Conservation (phyloP, 352 stramenopile species). For the Globisporangium emineosum region DNA sequence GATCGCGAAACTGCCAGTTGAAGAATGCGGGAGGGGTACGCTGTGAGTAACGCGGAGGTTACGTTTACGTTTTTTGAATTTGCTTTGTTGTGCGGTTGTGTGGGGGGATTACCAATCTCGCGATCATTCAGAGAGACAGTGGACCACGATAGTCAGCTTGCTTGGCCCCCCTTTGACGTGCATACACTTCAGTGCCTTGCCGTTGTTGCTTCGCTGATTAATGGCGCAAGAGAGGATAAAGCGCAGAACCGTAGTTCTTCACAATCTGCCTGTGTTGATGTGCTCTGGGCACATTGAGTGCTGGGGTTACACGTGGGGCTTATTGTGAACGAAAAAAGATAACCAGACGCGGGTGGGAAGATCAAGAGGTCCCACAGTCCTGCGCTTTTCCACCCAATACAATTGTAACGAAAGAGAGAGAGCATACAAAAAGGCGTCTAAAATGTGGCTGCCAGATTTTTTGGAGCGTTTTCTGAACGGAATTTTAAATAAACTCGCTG, state of each 20-base stretch:
- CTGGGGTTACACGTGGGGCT: neutral
- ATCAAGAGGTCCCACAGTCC: neutral
- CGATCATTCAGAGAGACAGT: neutral
- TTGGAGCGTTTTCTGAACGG: neutral
- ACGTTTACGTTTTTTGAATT: neutral
- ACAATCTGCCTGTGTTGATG: neutral
- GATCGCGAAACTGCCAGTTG: conserved; percentile 2
- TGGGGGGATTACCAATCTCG: neutral
- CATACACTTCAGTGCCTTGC: neutral
- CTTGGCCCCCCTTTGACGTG: neutral
- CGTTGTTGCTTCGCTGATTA: neutral
- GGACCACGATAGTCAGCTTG: neutral
- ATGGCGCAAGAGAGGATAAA: neutral
- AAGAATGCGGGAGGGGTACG: neutral
- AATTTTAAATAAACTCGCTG: neutral
- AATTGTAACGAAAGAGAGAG: neutral
- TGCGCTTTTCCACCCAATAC: neutral
- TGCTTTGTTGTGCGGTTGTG: neutral
- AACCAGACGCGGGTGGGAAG: neutral
- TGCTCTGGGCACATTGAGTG: neutral
- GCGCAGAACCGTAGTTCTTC: neutral
- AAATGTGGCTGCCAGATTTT: neutral
- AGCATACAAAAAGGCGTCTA: neutral
- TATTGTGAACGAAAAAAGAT: neutral
- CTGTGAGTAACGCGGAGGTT: neutral